phyloP scores from a whole-genome alignment of 1,284 basidiomycete genomes.

The Gomphus bonarii region DNA sequence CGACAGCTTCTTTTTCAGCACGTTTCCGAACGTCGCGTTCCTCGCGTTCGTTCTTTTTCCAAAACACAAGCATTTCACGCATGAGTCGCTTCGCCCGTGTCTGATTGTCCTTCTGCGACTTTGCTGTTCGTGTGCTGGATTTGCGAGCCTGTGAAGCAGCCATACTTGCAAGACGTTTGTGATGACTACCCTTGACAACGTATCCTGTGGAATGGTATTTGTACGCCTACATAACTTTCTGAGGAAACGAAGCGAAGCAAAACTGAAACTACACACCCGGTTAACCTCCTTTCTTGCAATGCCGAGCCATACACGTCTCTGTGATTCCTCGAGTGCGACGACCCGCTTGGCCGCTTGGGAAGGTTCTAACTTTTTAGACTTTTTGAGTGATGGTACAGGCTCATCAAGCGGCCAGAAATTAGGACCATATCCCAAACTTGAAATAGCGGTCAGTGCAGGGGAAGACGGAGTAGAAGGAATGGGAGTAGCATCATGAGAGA shows the following conservation, averaged over 20 bases:
- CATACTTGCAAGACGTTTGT: slow-evolving; percentile 69
- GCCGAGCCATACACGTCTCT: slow-evolving; percentile 79
- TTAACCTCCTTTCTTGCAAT: slow-evolving; percentile 76
- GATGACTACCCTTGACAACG: slow-evolving; percentile 53
- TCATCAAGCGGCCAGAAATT: slow-evolving; percentile 48
- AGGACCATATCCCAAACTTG: slow-evolving; percentile 23
- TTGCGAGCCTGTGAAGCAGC: slow-evolving; percentile 76
- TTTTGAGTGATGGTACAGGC: slow-evolving; percentile 52
- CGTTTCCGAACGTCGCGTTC: slow-evolving; percentile 89
- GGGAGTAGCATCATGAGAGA: slow-evolving; percentile 7
- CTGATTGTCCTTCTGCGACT: slow-evolving; percentile 82
- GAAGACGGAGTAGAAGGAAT: slow-evolving; percentile 6
- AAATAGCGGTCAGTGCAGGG: background rate
- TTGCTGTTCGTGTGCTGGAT: slow-evolving; percentile 70
- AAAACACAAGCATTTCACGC: slow-evolving; percentile 94
- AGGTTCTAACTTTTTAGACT: slow-evolving; percentile 67
- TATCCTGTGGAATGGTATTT: slow-evolving; percentile 63
- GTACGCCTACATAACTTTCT: slow-evolving; percentile 51
- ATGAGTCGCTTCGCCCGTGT: slow-evolving; percentile 82
- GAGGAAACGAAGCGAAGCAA: background rate
- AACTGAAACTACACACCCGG: slow-evolving; percentile 40
- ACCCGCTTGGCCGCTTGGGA: slow-evolving; percentile 60
- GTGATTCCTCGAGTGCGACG: slow-evolving; percentile 70
- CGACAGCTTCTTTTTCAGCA: slow-evolving; percentile 89
- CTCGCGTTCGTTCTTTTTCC: slow-evolving; percentile 97